Evolutionary conservation across 2,329 filamentous ascomycete species (phyloP).

Genomic region (Pestalotiopsis sp.): DNA sequence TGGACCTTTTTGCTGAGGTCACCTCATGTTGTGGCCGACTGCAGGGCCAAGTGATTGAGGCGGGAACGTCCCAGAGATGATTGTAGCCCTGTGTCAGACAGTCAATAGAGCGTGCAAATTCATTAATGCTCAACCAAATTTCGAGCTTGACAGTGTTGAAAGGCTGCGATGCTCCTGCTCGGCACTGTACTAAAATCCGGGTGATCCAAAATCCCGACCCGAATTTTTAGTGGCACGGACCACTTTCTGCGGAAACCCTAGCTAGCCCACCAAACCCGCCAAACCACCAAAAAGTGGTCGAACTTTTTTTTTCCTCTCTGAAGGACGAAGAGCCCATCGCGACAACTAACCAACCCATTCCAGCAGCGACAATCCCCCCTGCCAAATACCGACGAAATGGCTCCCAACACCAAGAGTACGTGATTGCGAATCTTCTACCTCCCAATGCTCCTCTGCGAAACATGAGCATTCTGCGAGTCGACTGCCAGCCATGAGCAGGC

Average conservation of each 20-base stretch:
- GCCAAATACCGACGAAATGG: constrained; percentile 35
- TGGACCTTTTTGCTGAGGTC: constrained; percentile 26
- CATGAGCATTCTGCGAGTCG: constrained; percentile 12
- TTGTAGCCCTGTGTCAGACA: background rate
- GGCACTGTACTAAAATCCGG: background rate
- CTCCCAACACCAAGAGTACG: constrained; percentile 54
- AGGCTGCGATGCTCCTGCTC: background rate
- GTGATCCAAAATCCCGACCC: background rate
- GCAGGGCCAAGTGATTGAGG: background rate
- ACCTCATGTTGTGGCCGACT: background rate
- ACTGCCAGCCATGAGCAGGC: constrained; percentile 7
- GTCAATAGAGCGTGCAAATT: background rate
- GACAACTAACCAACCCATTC: constrained; percentile 12
- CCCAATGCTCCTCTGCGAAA: background rate
- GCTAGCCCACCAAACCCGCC: constrained; percentile 6
- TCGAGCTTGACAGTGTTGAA: background rate
- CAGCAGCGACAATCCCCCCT: constrained; percentile 20
- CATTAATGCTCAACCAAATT: background rate
- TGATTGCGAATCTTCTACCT: constrained; percentile 19
- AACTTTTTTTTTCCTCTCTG: constrained; percentile 5
- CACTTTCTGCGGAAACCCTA: constrained; percentile 8
- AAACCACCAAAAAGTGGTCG: constrained; percentile 4
- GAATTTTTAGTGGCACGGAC: background rate
- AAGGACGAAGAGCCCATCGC: constrained; percentile 5
- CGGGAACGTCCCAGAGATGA: background rate